Percentiles rank a stretch among this genome's conserved stretches.
Conservation (phyloP, 2,329 filamentous ascomycete species). For the Alternaria gansuensis region DNA sequence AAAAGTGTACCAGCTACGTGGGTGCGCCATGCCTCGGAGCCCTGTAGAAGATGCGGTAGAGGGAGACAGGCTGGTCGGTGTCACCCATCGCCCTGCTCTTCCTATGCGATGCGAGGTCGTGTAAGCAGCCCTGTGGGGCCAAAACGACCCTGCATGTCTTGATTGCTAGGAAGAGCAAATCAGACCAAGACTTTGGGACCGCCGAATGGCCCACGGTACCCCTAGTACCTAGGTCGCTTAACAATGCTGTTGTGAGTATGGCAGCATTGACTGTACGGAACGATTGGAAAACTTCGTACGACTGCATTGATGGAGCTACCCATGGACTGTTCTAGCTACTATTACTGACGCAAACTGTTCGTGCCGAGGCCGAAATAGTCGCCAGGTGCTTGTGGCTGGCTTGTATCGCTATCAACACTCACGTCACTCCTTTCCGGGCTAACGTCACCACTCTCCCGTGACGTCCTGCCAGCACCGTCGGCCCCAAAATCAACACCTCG, state of each 20-base stretch:
- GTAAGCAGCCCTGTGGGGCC: conserved; percentile 28
- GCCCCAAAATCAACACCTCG: conserved; percentile 8
- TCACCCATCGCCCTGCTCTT: conserved; percentile 13
- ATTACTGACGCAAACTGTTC: conserved; percentile 12
- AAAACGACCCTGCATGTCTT: conserved; percentile 4
- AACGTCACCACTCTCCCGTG: conserved; percentile 28
- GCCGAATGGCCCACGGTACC: not conserved
- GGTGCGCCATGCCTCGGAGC: conserved; percentile 6
- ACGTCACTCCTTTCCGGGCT: conserved; percentile 28
- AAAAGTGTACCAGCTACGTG: conserved; percentile 8
- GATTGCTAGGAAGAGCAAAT: not conserved
- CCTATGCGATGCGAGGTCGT: conserved; percentile 1
- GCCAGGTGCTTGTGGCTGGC: conserved; percentile 16
- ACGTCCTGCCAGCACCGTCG: conserved; percentile 12
- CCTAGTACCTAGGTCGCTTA: conserved; percentile 4
- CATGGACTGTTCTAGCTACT: not conserved
- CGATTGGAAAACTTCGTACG: not conserved
- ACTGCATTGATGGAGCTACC: conserved; percentile 6
- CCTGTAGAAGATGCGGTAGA: conserved; percentile 2
- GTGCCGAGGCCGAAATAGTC: conserved; percentile 40
- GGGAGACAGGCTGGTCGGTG: not conserved
- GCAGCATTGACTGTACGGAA: not conserved
- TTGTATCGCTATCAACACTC: conserved; percentile 26
- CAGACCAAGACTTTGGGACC: conserved; percentile 8
- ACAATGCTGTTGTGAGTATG: not conserved